phyloP scores from a whole-genome alignment of 805 yeast species.

The Candida silvicultrix region DNA sequence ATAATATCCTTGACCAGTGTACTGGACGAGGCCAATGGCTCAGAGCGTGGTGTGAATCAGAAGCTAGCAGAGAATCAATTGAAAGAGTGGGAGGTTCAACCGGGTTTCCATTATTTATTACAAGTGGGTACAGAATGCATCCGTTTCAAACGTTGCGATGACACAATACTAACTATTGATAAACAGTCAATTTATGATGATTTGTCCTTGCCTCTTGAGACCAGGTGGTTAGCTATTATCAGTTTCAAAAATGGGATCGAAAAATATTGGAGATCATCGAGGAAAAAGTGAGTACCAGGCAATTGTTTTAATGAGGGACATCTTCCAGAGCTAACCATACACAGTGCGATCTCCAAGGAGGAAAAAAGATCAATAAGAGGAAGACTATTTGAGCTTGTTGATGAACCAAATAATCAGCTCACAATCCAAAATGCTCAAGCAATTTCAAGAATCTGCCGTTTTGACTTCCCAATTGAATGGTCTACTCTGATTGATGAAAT shows the following conservation, averaged over 20 bases:
- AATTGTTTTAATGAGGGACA: no score
- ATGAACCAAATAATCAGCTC: conserved; percentile 69
- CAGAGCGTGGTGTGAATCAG: conserved; percentile 45
- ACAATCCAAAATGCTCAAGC: conserved; percentile 83
- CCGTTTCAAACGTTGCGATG: not conserved
- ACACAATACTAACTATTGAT: conserved; percentile 5
- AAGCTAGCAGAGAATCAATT: conserved; percentile 64
- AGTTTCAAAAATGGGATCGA: conserved; percentile 87
- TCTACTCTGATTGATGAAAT: conserved; percentile 68
- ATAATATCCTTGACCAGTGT: conserved; percentile 25
- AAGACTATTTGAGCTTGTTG: conserved; percentile 51
- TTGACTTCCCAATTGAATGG: conserved; percentile 89
- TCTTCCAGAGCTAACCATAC: no score
- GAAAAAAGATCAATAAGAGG: conserved; percentile 63
- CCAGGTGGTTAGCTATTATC: conserved; percentile 83
- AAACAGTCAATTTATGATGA: conserved; percentile 53
- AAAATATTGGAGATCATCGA: conserved; percentile 72
- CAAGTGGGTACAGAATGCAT: conserved; percentile 33
- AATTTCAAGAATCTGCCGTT: conserved; percentile 67
- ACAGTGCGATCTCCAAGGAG: conserved; percentile 43
- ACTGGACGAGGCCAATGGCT: conserved; percentile 43
- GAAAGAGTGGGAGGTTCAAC: conserved; percentile 58
- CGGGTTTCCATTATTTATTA: conserved; percentile 51
- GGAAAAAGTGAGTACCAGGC: conserved; percentile 42
- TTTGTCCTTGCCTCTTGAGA: conserved; percentile 48